These are phyloP conservation scores for Diaporthe batatas DNA, from an alignment of 2,329 filamentous ascomycete genomes.

Conservation along the genomic window DNA sequence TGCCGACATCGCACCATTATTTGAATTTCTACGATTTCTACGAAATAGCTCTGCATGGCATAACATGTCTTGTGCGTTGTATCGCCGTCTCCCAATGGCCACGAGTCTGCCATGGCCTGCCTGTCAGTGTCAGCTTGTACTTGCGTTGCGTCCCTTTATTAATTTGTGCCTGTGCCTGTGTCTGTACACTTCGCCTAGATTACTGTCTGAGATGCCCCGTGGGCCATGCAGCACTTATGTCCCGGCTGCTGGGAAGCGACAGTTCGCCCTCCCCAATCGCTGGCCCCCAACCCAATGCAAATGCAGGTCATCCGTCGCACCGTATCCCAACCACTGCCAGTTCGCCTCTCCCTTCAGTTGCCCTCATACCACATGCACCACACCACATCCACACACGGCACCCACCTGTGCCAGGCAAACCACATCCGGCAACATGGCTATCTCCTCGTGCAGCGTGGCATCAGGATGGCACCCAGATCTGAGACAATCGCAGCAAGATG, in stretches of 20 bases:
- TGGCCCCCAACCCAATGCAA: background rate
- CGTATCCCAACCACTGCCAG: constrained; percentile 4
- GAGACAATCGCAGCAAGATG: constrained; percentile 39
- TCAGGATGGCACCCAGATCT: constrained; percentile 22
- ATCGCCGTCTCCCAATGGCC: background rate
- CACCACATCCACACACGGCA: background rate
- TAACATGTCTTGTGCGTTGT: background rate
- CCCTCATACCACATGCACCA: background rate
- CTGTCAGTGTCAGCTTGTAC: background rate
- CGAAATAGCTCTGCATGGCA: no score
- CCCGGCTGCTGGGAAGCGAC: constrained; percentile 29
- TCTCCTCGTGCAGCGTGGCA: background rate
- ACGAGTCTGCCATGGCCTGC: background rate
- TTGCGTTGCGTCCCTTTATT: no score
- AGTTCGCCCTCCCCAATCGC: background rate
- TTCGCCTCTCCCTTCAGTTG: background rate
- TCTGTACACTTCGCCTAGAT: constrained; percentile 5
- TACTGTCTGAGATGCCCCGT: constrained; percentile 26
- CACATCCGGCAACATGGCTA: background rate
- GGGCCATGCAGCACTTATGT: background rate
- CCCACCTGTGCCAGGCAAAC: constrained; percentile 1
- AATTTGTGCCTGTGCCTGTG: background rate
- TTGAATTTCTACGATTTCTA: constrained; percentile 3
- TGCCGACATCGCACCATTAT: constrained; percentile 18
- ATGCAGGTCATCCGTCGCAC: constrained; percentile 16